A percentile compares a stretch with the other conserved stretches of the same genome.
These are phyloP conservation scores for Scenedesmus sp. DNA, from an alignment of 163 green algal species.

Conservation along the genomic window DNA sequence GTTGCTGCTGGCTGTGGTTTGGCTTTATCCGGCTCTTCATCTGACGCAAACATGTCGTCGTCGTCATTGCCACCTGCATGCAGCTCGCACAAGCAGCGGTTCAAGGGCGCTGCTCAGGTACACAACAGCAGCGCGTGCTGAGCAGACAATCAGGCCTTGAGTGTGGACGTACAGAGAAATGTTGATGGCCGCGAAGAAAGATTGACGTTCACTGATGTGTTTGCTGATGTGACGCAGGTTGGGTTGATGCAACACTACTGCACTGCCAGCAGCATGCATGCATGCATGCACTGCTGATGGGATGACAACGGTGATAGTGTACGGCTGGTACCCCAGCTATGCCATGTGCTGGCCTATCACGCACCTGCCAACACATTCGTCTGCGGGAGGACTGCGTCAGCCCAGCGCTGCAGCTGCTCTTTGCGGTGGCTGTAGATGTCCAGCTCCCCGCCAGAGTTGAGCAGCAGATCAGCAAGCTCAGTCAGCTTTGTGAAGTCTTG, in stretches of 20 bases:
- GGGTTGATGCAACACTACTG: too few species aligned
- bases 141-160: too few species aligned
- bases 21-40: slow-evolving; percentile 23
- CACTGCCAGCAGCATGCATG: background rate
- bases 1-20: slow-evolving; percentile 23
- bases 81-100: background rate
- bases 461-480: slow-evolving; percentile 79
- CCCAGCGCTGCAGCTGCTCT: slow-evolving; percentile 72
- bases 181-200: too few species aligned
- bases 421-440: slow-evolving; percentile 78
- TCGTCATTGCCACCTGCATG: slow-evolving; percentile 41
- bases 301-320: background rate
- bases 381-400: slow-evolving; percentile 62
- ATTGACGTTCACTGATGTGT: too few species aligned
- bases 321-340: background rate
- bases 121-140: background rate
- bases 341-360: background rate
- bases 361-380: slow-evolving; percentile 36
- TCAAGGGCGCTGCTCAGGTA: background rate
- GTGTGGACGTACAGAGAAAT: too few species aligned
- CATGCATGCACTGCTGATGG: background rate
- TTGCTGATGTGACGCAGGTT: too few species aligned
- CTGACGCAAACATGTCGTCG: slow-evolving; percentile 73
- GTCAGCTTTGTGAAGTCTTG: slow-evolving; percentile 73
- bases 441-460: slow-evolving; percentile 77